A percentile compares a stretch with the other conserved stretches of the same genome.
Conservation (phyloP, 2,329 filamentous ascomycete genomes). For the Alternaria sp. region DNA sequence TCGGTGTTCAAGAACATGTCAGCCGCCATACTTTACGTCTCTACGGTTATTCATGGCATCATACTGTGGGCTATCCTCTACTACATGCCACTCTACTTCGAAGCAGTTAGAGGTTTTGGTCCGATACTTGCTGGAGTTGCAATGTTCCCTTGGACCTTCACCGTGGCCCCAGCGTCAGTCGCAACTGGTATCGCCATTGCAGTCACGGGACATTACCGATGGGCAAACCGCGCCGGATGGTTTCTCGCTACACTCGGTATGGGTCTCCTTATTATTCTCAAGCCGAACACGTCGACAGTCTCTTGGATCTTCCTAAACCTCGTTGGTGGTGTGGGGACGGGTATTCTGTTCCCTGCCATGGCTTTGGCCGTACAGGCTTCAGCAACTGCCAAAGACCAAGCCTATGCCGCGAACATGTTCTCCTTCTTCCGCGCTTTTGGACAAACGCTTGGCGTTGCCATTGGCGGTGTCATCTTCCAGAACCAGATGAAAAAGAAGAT, state of each 20-base stretch:
- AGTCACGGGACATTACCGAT: slow-evolving; percentile 67
- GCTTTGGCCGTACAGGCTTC: slow-evolving; percentile 71
- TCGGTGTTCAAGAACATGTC: slow-evolving; percentile 61
- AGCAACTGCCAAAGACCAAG: slow-evolving; percentile 64
- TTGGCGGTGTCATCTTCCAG: slow-evolving; percentile 75
- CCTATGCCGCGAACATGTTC: slow-evolving; percentile 71
- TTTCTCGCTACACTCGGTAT: slow-evolving; percentile 65
- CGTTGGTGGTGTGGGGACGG: slow-evolving; percentile 68
- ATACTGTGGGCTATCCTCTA: slow-evolving; percentile 55
- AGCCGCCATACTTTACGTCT: slow-evolving; percentile 60
- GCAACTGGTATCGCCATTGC: slow-evolving; percentile 64
- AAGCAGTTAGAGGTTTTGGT: slow-evolving; percentile 52
- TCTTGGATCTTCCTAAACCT: slow-evolving; percentile 70
- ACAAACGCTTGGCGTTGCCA: slow-evolving; percentile 71
- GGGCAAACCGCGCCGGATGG: slow-evolving; percentile 71
- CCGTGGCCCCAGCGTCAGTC: slow-evolving; percentile 69
- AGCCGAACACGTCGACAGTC: slow-evolving; percentile 59
- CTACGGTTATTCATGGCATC: slow-evolving; percentile 67
- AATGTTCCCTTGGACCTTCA: slow-evolving; percentile 60
- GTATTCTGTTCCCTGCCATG: slow-evolving; percentile 72
- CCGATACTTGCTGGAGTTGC: slow-evolving; percentile 52
- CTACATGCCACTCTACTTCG: slow-evolving; percentile 55
- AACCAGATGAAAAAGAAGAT: slow-evolving; percentile 67
- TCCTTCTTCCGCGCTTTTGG: slow-evolving; percentile 73
- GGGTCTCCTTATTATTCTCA: slow-evolving; percentile 64